phyloP scores from a whole-genome alignment of 164 flowering plant genomes.

The Santalum album region DNA sequence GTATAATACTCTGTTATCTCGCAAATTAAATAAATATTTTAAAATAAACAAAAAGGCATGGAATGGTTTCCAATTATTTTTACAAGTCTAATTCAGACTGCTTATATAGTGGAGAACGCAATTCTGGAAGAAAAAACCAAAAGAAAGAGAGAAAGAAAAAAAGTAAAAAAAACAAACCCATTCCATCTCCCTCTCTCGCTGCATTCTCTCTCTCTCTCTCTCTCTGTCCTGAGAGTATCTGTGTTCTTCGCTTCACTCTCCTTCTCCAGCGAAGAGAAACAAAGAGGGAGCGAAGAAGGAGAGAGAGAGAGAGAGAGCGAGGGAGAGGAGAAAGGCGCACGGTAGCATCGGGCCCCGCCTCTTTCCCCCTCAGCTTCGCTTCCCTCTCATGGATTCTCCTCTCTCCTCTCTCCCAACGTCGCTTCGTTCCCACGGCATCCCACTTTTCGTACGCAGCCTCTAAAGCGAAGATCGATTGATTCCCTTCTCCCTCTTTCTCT shows the following conservation, averaged over 20 bases:
- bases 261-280: too few species aligned
- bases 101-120: slow-evolving; percentile 28
- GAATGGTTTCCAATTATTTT: too few species aligned
- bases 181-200: too few species aligned
- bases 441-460: slow-evolving; percentile 5
- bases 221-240: too few species aligned
- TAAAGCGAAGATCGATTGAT: background rate
- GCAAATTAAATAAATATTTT: background rate
- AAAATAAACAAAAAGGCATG: background rate
- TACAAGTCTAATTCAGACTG: slow-evolving; percentile 1
- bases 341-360: too few species aligned
- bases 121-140: slow-evolving; percentile 11
- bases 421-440: slow-evolving; percentile 39
- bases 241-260: too few species aligned
- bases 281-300: too few species aligned
- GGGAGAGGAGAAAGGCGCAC: background rate
- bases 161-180: too few species aligned
- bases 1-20: background rate
- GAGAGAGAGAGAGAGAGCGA: too few species aligned
- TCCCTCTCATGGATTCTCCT: slow-evolving; percentile 18
- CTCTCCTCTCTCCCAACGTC: slow-evolving; percentile 11
- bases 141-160: too few species aligned
- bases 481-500: background rate
- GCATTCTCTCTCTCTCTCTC: too few species aligned
- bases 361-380: too few species aligned